Percentiles rank a stretch among this genome's conserved stretches.
phyloP scores from a whole-genome alignment of 306 rosid species.

The cucumber (Cucumis sativus) region DNA sequence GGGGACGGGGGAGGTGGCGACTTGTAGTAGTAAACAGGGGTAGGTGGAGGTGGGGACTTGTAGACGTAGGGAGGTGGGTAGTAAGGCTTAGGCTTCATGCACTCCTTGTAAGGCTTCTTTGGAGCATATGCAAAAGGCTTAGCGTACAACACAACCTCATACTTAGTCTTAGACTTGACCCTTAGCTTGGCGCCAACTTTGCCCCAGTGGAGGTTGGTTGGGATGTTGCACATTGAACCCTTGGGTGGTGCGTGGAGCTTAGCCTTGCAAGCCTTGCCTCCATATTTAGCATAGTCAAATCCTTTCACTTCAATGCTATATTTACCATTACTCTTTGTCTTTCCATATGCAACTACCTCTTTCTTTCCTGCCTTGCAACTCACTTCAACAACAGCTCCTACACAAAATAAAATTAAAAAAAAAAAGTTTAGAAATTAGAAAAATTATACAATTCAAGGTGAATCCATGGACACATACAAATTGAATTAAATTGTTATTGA shows the following conservation, averaged over 20 bases:
- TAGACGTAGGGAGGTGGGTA: constrained; percentile 57
- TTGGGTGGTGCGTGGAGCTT: constrained; percentile 68
- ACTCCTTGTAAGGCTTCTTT: constrained; percentile 50
- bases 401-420: neutral
- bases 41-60: constrained; percentile 24
- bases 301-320: constrained; percentile 41
- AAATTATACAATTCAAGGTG: too few species aligned
- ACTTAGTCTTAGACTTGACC: constrained; percentile 57
- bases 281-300: constrained; percentile 53
- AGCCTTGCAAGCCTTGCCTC: constrained; percentile 59
- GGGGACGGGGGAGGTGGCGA: constrained; percentile 13
- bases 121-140: constrained; percentile 85
- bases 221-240: constrained; percentile 60
- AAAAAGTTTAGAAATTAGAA: neutral
- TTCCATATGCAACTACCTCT: constrained; percentile 52
- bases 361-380: constrained; percentile 57
- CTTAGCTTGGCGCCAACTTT: constrained; percentile 36
- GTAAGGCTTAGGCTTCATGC: constrained; percentile 37
- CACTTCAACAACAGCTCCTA: constrained; percentile 77
- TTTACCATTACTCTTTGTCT: constrained; percentile 75
- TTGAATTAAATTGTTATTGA: too few species aligned
- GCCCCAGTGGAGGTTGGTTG: constrained; percentile 51
- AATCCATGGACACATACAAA: too few species aligned
- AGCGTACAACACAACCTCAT: constrained; percentile 60
- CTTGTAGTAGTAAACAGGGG: constrained; percentile 1